Conservation (phyloP, 2,329 filamentous ascomycete genomes). For the Talaromyces sp. region DNA sequence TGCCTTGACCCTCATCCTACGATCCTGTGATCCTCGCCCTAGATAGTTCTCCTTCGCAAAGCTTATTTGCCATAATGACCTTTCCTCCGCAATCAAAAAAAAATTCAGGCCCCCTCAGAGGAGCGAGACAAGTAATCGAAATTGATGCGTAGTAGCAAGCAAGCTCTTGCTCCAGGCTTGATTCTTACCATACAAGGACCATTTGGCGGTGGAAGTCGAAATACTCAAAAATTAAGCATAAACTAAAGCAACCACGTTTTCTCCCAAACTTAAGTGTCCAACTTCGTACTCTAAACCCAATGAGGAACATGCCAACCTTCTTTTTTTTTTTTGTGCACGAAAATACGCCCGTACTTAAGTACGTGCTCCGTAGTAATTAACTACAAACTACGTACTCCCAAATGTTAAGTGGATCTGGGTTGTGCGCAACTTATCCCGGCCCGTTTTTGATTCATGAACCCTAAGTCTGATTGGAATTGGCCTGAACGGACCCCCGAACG, state of each 20-base stretch:
- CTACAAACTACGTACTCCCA: neutral
- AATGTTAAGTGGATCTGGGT: neutral
- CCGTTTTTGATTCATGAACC: neutral
- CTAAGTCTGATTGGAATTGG: neutral
- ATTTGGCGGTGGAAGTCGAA: neutral
- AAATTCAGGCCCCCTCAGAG: too few relatives aligned
- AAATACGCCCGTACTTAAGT: neutral
- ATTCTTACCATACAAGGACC: neutral
- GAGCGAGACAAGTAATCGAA: neutral
- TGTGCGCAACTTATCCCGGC: neutral
- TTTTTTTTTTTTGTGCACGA: neutral
- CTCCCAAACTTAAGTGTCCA: neutral
- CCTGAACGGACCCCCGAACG: neutral
- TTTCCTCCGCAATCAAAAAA: too few relatives aligned
- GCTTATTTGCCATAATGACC: neutral
- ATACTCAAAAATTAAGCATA: neutral
- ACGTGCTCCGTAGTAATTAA: too few relatives aligned
- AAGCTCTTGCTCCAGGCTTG: neutral
- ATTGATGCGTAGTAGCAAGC: neutral
- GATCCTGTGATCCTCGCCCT: neutral
- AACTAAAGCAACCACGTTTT: neutral
- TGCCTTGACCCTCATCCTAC: neutral
- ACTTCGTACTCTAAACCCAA: neutral
- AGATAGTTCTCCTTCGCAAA: neutral
- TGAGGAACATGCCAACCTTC: neutral